These are phyloP conservation scores for Cyphellophora europaea DNA, from an alignment of 2,329 filamentous ascomycete genomes.

Conservation along the genomic window DNA sequence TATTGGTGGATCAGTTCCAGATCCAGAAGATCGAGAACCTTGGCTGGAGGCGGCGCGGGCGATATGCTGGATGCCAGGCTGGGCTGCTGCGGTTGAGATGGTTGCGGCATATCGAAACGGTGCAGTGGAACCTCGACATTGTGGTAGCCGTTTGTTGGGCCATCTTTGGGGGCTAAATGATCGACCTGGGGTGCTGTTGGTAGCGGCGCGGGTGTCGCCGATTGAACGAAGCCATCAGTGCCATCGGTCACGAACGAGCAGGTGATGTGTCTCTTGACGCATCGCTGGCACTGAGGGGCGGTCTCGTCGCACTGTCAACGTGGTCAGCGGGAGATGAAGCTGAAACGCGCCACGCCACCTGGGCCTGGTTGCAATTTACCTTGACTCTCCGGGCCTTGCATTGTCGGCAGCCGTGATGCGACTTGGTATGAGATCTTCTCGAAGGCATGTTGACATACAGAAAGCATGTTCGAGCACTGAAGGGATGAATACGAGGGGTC, in stretches of 20 bases:
- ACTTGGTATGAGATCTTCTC: constrained; percentile 18
- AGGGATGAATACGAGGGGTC: no score
- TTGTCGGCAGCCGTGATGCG: constrained; percentile 18
- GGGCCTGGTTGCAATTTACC: no score
- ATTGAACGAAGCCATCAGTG: constrained; percentile 7
- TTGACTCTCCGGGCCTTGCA: constrained; percentile 20
- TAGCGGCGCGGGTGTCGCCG: constrained; percentile 6
- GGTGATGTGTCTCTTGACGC: constrained; percentile 17
- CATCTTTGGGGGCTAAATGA: constrained; percentile 10
- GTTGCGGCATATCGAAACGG: constrained; percentile 2
- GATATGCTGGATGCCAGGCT: constrained; percentile 1
- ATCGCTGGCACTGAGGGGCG: constrained; percentile 18
- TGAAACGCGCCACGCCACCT: no score
- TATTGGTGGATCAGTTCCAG: constrained; percentile 37
- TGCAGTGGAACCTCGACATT: constrained; percentile 8
- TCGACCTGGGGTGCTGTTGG: constrained; percentile 8
- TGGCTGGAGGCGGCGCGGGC: constrained; percentile 1
- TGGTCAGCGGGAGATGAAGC: no score
- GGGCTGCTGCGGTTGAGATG: neutral
- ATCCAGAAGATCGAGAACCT: constrained; percentile 24
- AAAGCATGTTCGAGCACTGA: no score
- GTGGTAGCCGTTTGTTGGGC: constrained; percentile 9
- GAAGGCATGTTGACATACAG: constrained; percentile 18
- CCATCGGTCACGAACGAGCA: constrained; percentile 17
- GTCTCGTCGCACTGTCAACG: constrained; percentile 16